phyloP scores from a whole-genome alignment of 345 rosid genomes.

The Cardamine chenopodiifolia region DNA sequence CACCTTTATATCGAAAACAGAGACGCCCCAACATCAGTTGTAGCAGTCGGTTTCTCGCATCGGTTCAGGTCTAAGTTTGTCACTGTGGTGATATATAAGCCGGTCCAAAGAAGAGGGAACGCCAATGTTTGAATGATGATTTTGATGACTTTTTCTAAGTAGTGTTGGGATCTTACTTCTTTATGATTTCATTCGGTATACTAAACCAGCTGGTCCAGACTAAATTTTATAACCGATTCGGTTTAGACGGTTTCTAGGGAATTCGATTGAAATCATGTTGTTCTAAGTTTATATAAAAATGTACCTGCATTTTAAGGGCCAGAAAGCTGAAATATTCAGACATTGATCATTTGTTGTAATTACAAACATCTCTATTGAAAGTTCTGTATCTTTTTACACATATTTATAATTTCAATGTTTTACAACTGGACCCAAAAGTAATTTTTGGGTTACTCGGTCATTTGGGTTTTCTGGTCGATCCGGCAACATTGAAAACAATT shows the following conservation, averaged over 20 bases:
- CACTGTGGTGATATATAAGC: slow-evolving; percentile 92
- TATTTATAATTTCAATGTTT: not conserved
- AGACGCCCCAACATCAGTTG: slow-evolving; percentile 82
- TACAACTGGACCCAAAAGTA: not conserved
- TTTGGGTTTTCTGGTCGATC: not conserved
- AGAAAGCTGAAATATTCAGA: not conserved
- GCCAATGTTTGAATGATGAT: slow-evolving; percentile 49
- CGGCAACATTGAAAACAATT: not conserved
- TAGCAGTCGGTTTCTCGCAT: slow-evolving; percentile 92
- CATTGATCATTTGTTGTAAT: slow-evolving; percentile 18
- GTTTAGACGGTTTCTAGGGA: slow-evolving; percentile 26
- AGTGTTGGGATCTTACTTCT: slow-evolving; percentile 16
- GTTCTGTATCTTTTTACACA: not conserved
- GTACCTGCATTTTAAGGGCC: slow-evolving; percentile 15
- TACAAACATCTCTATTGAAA: not conserved
- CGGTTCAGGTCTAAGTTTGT: slow-evolving; percentile 87
- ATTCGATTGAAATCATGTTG: slow-evolving; percentile 19
- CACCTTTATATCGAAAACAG: slow-evolving; percentile 91
- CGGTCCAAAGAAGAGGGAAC: slow-evolving; percentile 71
- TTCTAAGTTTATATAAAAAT: slow-evolving; percentile 13
- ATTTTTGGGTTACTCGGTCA: not conserved
- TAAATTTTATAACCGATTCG: slow-evolving; percentile 3
- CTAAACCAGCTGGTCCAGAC: slow-evolving; percentile 14
- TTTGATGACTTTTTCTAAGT: not conserved
- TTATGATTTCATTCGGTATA: slow-evolving; percentile 18